Percentiles rank a stretch among this genome's conserved stretches.
phyloP scores from a whole-genome alignment of 768 basidiomycete genomes.

The Cyathus striatus region DNA sequence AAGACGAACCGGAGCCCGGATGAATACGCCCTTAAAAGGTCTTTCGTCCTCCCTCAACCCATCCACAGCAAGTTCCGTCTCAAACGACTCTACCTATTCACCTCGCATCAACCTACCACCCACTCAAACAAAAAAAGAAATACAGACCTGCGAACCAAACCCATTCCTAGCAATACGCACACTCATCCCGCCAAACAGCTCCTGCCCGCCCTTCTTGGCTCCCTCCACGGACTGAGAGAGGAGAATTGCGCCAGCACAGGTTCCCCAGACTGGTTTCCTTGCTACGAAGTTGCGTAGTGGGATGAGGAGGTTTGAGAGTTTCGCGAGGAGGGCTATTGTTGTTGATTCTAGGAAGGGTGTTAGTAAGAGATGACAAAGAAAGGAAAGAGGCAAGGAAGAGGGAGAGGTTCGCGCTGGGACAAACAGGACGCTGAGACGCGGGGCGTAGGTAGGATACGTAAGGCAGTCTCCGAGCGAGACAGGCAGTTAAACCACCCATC shows the following conservation, averaged over 20 bases:
- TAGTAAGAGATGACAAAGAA: neutral
- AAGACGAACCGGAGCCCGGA: constrained; percentile 73
- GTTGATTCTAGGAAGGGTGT: constrained; percentile 65
- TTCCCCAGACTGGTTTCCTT: constrained; percentile 85
- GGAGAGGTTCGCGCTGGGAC: too few relatives aligned
- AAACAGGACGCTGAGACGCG: too few relatives aligned
- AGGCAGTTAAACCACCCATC: too few relatives aligned
- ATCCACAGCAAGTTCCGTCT: constrained; percentile 63
- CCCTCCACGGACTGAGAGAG: constrained; percentile 71
- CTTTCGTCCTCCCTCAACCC: constrained; percentile 52
- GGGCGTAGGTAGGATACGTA: too few relatives aligned
- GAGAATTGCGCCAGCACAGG: constrained; percentile 92
- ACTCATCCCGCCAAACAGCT: constrained; percentile 75
- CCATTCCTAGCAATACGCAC: constrained; percentile 84
- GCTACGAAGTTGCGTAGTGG: constrained; percentile 72
- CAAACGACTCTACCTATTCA: constrained; percentile 83
- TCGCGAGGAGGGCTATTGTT: constrained; percentile 78
- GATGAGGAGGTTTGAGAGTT: constrained; percentile 71
- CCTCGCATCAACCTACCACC: neutral
- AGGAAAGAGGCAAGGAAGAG: neutral
- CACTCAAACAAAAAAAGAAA: neutral
- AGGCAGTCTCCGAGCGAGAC: too few relatives aligned
- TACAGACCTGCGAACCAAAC: constrained; percentile 84
- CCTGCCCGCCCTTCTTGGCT: constrained; percentile 84
- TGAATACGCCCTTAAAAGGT: constrained; percentile 84